Conservation (phyloP, 495 filamentous ascomycete species). For the Neurospora sp. region DNA sequence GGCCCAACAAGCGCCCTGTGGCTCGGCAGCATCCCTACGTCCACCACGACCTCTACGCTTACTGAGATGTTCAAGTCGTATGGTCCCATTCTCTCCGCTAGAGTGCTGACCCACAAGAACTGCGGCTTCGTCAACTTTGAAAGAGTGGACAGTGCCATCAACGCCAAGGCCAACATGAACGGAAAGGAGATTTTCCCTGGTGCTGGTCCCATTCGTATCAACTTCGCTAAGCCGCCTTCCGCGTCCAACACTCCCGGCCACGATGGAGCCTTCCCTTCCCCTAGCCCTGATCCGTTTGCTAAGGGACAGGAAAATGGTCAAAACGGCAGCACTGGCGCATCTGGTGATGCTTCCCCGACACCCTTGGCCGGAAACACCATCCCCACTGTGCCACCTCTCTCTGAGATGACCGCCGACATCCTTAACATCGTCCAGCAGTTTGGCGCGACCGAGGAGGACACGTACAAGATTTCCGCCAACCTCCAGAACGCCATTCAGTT, state of each 20-base stretch:
- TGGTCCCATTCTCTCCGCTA: constrained; percentile 81
- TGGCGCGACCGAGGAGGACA: constrained; percentile 76
- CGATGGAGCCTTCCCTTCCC: constrained; percentile 77
- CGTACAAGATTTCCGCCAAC: constrained; percentile 56
- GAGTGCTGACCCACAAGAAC: constrained; percentile 96
- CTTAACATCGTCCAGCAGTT: constrained; percentile 79
- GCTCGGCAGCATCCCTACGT: constrained; percentile 97
- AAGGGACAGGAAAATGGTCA: constrained; percentile 39
- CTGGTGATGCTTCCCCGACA: constrained; percentile 34
- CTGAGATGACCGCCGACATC: constrained; percentile 73
- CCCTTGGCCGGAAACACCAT: constrained; percentile 35
- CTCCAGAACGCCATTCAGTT: constrained; percentile 69
- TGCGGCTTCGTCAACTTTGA: constrained; percentile 99
- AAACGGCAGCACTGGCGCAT: constrained; percentile 29
- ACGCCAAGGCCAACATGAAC: constrained; percentile 77
- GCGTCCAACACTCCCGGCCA: constrained; percentile 74
- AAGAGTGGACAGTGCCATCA: constrained; percentile 75
- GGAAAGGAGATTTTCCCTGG: constrained; percentile 98
- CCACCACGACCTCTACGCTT: constrained; percentile 86
- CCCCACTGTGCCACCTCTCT: constrained; percentile 60
- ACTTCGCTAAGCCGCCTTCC: constrained; percentile 92
- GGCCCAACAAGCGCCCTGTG: constrained; percentile 87
- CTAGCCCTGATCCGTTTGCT: constrained; percentile 78
- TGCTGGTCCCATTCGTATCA: constrained; percentile 87
- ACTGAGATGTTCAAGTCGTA: constrained; percentile 88